A percentile compares a stretch with the other conserved stretches of the same genome.
Conservation (phyloP, 2,329 filamentous ascomycete species). For the Teratosphaeria destructans region DNA sequence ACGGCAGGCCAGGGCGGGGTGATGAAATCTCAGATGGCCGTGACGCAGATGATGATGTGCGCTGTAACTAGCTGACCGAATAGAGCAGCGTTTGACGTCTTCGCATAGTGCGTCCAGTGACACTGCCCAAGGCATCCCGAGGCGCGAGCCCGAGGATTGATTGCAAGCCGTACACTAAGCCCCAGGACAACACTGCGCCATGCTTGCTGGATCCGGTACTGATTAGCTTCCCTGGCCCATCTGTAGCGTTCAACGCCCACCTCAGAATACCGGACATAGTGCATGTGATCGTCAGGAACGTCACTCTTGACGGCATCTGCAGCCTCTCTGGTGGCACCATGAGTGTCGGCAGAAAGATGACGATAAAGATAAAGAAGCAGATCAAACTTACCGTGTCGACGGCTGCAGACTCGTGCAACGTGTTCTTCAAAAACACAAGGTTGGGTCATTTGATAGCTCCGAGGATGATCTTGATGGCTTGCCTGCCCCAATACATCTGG, state of each 20-base stretch:
- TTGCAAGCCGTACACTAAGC: background rate
- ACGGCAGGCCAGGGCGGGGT: background rate
- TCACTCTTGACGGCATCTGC: background rate
- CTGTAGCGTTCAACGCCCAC: background rate
- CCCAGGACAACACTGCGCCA: background rate
- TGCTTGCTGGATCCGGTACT: background rate
- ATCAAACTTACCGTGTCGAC: constrained; percentile 8
- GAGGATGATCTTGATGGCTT: constrained; percentile 10
- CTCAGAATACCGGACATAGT: background rate
- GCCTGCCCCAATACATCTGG: constrained; percentile 12
- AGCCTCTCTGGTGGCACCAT: background rate
- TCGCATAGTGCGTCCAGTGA: background rate
- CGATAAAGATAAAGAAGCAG: background rate
- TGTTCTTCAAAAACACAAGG: constrained; percentile 6
- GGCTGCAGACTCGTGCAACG: constrained; percentile 7
- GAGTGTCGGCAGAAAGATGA: background rate
- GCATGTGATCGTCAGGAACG: background rate
- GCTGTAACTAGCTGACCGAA: background rate
- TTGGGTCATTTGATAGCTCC: constrained; percentile 6
- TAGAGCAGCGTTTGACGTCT: background rate
- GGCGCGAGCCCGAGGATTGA: background rate
- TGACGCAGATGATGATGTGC: background rate
- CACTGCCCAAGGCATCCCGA: background rate
- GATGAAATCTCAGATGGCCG: background rate
- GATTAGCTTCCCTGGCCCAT: background rate